These are phyloP conservation scores for Clitopilus passeckerianus DNA, from an alignment of 768 basidiomycete species.

Conservation along the genomic window DNA sequence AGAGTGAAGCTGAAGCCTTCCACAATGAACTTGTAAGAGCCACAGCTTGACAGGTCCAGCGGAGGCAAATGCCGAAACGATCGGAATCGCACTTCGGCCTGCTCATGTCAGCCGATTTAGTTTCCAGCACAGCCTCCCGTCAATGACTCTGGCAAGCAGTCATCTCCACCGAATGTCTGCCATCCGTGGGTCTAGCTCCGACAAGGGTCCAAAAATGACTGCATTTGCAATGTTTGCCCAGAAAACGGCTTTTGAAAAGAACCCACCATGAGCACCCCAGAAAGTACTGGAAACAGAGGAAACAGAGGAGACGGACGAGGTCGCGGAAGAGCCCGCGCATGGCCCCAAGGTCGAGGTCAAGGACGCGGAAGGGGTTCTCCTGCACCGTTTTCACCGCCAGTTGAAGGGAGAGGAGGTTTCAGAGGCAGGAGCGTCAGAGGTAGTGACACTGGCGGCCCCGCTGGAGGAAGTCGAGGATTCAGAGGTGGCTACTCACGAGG, in stretches of 20 bases:
- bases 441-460: neutral
- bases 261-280: slow-evolving; percentile 10
- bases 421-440: slow-evolving; percentile 29
- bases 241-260: neutral
- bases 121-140: neutral
- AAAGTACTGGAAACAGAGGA: slow-evolving; percentile 1
- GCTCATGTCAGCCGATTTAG: too few relatives aligned
- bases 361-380: slow-evolving; percentile 20
- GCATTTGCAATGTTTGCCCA: neutral
- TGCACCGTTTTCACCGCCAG: slow-evolving; percentile 12
- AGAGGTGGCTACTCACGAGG: too few relatives aligned
- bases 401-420: slow-evolving; percentile 19
- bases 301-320: slow-evolving; percentile 1
- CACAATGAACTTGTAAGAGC: neutral
- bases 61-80: neutral
- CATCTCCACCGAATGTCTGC: neutral
- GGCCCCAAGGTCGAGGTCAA: slow-evolving; percentile 7
- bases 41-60: neutral
- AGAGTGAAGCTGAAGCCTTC: neutral
- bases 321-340: neutral
- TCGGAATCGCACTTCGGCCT: too few relatives aligned
- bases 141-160: neutral
- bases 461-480: too few relatives aligned
- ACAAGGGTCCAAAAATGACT: neutral
- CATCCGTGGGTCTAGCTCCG: neutral